phyloP scores from a whole-genome alignment of 2,329 filamentous ascomycete species.

The Apiospora aurea region DNA sequence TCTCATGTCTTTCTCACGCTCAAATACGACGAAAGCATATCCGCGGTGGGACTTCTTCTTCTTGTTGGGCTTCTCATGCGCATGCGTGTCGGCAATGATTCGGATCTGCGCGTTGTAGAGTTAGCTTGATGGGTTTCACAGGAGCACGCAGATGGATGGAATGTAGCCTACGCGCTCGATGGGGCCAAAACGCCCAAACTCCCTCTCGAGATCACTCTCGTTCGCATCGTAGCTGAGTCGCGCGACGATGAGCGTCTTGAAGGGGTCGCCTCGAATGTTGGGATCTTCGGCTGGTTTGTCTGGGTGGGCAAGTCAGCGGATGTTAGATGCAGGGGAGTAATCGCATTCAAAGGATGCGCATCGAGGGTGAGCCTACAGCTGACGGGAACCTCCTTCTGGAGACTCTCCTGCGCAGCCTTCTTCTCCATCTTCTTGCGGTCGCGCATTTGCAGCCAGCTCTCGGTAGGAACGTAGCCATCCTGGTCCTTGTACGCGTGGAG shows the following conservation, averaged over 20 bases:
- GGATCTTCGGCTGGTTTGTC: constrained; percentile 85
- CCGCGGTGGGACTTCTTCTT: constrained; percentile 84
- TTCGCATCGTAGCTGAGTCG: constrained; percentile 89
- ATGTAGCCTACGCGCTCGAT: constrained; percentile 79
- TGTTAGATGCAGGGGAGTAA: constrained; percentile 8
- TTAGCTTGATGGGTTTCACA: constrained; percentile 20
- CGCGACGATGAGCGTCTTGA: constrained; percentile 92
- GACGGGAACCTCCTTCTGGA: constrained; percentile 68
- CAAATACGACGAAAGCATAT: constrained; percentile 96
- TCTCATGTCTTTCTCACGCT: constrained; percentile 99
- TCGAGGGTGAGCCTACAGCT: constrained; percentile 58
- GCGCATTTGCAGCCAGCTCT: constrained; percentile 90
- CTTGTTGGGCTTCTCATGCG: constrained; percentile 73
- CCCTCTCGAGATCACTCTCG: constrained; percentile 87
- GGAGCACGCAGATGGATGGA: constrained; percentile 26
- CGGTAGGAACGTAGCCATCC: constrained; percentile 79
- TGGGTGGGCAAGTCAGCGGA: constrained; percentile 45
- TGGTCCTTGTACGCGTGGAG: constrained; percentile 80
- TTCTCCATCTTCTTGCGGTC: constrained; percentile 86
- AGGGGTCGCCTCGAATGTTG: constrained; percentile 90
- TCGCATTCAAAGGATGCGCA: not conserved
- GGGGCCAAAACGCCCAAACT: constrained; percentile 91
- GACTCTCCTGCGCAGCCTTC: constrained; percentile 69
- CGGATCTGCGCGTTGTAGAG: constrained; percentile 70
- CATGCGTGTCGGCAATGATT: constrained; percentile 80